Conservation (phyloP, 2,329 filamentous ascomycete species). For the Berkeleyomyces basicola region DNA sequence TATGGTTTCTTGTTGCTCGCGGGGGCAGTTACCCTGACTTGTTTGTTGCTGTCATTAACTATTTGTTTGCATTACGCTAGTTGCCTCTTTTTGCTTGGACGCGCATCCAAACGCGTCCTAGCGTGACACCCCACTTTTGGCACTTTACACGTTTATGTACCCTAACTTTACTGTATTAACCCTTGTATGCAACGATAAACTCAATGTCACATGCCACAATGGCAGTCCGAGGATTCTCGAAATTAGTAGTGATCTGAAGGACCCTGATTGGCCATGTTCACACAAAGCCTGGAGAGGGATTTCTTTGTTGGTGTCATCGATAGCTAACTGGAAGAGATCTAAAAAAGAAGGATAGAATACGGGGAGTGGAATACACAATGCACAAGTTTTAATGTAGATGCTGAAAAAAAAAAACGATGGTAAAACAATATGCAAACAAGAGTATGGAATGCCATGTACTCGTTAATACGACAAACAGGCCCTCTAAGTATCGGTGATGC, state of each 20-base stretch:
- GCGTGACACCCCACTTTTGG: no score
- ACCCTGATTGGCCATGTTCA: no score
- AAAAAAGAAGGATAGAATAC: background rate
- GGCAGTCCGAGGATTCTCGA: no score
- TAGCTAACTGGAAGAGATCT: background rate
- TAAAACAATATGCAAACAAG: background rate
- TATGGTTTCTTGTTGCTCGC: background rate
- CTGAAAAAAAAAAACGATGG: background rate
- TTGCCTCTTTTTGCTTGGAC: no score
- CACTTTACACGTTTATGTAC: no score
- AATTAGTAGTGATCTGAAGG: no score
- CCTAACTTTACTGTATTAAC: no score
- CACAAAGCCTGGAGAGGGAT: no score
- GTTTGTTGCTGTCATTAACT: background rate
- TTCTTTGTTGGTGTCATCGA: background rate
- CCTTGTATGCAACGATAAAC: no score
- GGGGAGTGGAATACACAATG: background rate
- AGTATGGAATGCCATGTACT: background rate
- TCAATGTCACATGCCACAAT: no score
- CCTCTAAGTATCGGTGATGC: conserved; percentile 12
- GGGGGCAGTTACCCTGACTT: background rate
- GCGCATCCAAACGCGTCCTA: no score
- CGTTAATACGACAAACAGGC: background rate
- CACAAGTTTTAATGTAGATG: background rate
- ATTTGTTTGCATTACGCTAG: background rate